These are phyloP conservation scores for Septoria linicola DNA, from an alignment of 2,329 filamentous ascomycete species.

Conservation along the genomic window DNA sequence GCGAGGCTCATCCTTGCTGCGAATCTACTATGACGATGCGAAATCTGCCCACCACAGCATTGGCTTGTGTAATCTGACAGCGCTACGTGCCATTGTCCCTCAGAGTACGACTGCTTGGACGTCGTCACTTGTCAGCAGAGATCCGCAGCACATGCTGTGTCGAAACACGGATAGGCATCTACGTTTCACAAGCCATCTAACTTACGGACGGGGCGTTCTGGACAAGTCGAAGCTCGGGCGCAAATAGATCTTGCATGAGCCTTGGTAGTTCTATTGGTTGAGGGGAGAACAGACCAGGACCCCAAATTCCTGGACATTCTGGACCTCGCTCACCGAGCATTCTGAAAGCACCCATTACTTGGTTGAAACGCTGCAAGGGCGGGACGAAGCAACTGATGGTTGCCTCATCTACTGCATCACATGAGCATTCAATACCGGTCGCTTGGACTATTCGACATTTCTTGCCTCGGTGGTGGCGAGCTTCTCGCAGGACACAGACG, in stretches of 20 bases:
- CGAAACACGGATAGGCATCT: background rate
- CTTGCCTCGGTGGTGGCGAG: too few relatives aligned
- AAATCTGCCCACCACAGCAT: background rate
- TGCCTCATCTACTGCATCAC: too few relatives aligned
- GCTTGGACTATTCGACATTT: too few relatives aligned
- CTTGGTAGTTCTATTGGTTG: constrained; percentile 2
- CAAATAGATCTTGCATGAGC: background rate
- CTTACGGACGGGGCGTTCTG: background rate
- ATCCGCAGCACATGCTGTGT: background rate
- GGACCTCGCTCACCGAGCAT: background rate
- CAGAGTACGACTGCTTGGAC: too few relatives aligned
- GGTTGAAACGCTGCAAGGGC: background rate
- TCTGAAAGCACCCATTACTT: background rate
- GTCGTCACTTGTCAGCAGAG: background rate
- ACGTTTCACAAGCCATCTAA: background rate
- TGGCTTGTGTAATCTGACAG: background rate
- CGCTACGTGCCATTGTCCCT: too few relatives aligned
- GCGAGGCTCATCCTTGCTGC: background rate
- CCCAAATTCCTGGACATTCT: background rate
- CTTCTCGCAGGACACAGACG: too few relatives aligned
- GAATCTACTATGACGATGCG: background rate
- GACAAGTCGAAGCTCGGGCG: background rate
- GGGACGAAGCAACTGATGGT: too few relatives aligned
- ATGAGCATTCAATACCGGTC: too few relatives aligned
- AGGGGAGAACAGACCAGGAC: background rate